Evolutionary conservation across 768 basidiomycete genomes (phyloP).

Genomic region (Macrolepiota fuliginosa): DNA sequence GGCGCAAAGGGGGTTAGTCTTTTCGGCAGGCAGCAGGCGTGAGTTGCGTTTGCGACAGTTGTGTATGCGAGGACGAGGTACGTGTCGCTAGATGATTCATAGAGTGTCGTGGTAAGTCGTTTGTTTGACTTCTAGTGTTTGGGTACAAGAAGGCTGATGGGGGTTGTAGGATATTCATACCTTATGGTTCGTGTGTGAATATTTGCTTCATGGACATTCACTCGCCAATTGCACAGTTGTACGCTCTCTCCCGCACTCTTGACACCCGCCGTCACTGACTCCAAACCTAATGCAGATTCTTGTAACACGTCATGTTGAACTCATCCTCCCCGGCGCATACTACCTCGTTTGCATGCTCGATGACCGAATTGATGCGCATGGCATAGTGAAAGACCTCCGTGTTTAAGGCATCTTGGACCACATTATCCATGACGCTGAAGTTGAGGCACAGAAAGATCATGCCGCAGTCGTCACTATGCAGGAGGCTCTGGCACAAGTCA

Average conservation of each 20-base stretch:
- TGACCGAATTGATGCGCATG: slow-evolving; percentile 76
- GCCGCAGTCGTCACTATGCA: too few species aligned
- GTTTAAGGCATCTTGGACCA: too few species aligned
- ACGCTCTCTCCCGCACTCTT: slow-evolving; percentile 7
- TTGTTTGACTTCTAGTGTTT: background rate
- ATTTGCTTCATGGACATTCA: slow-evolving; percentile 29
- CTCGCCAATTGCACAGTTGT: slow-evolving; percentile 30
- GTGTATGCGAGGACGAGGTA: slow-evolving; percentile 71
- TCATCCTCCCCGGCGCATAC: too few species aligned
- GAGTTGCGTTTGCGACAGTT: slow-evolving; percentile 80
- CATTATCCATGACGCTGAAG: too few species aligned
- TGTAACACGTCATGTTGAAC: too few species aligned
- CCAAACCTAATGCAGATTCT: too few species aligned
- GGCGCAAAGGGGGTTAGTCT: slow-evolving; percentile 64
- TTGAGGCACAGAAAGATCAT: too few species aligned
- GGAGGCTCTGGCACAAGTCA: slow-evolving; percentile 51
- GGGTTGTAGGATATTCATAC: slow-evolving; percentile 30
- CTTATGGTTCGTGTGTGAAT: slow-evolving; percentile 29
- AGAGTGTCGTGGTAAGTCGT: slow-evolving; percentile 72
- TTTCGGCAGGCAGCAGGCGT: slow-evolving; percentile 83
- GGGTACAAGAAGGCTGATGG: background rate
- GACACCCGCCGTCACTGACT: slow-evolving; percentile 33
- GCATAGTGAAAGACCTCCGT: slow-evolving; percentile 60
- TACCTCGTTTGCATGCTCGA: slow-evolving; percentile 76
- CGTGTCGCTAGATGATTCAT: slow-evolving; percentile 74